Base-by-base conservation (phyloP, 2,329 filamentous ascomycete genomes). In the Alternaria angustiovoidea region DNA sequence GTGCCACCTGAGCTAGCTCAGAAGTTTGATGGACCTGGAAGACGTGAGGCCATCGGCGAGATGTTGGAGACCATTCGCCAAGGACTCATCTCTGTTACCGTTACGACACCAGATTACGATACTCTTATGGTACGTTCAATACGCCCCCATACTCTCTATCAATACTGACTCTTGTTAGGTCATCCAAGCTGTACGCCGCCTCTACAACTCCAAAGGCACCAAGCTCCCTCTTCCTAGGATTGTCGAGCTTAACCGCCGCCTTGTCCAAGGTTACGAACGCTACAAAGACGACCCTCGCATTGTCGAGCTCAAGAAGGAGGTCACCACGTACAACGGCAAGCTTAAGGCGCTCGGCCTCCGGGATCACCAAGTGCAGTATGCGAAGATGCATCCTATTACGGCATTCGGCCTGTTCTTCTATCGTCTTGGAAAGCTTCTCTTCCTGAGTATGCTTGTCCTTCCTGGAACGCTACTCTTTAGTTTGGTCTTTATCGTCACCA, bases 191-290 rank as follows among this genome's bases (percentile, higher is more conserved):
- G 94, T 94, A 7, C 88, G 95, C 63, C 88, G 95, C 51, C 84
- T 99, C 28, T 99, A 99, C 81, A 97, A 96, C 74, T 92, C 93
- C 11, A 95, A 93, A 51, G 93, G 93, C 70, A 97, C 94, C 82
- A 97, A 96, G 78, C 85, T 98, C 38, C 94, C 94, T 7, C 85
- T 98, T 22, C 93, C 94, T 1, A 91, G 94, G 74, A 92, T 98
- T 9, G 92, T 98, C 32, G 95, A 99, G 81, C 87, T 99, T 52
- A 98, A 98, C 80, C 87, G 94, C 52, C 89, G 94, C 36, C 86
- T 99, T 6, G 91, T 96, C 58, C 90, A 94, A 78, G 94, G 94
- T 26, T 99, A 97, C 75, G 92, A 91, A 55, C 89, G 91, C 57
- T 97, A 94, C 84, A 96, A 97, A 81, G 89, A 96, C 63, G 93